Base-by-base conservation (phyloP, 75 land plant genomes). In the Selaginella tamariscina region DNA sequence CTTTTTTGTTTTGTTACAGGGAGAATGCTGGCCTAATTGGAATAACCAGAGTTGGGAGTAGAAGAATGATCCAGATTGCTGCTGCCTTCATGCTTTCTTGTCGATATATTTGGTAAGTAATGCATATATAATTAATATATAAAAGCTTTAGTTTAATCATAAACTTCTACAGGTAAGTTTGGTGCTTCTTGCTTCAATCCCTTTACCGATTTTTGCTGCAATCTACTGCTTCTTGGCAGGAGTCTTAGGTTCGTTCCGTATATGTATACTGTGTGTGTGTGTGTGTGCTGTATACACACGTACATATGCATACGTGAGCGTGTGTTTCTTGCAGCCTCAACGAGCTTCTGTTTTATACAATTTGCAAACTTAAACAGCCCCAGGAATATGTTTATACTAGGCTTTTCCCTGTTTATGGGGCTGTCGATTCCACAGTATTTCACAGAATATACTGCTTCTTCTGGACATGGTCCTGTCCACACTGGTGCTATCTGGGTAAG, bases 1-100 rank as follows among this genome's bases (percentile, higher is more conserved):
- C 62, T 9, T n/a, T 59, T 59, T n/a, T 59, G 27, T 26, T 5
- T 2, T 1, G 9, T 18, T 33, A 56, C 75, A 85, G 87, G 21
- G 87, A 81, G 71, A 88, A 85, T 74, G 80, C 75, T 67, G 92
- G 92, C 33, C 79, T 88, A 26, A 84, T 88, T 56, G 92, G 92
- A 49, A 27, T 88, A 59, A 82, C 92, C 0, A 81, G 70, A 21
- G 83, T 88, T 31, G 92, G 92, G 13, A 88, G 91, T 69, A 72
- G 91, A 63, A 82, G 91, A 74, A 86, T 81, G 1, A 85, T 88
- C 68, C 91, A 88, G 70, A 75, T 88, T 32, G 79, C 92, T 28
- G 79, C 85, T 54, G 84, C 70, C 56, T 85, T 88, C 69, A 88
- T 88, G 92, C 68, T 88, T 85, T 81, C 70, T 83, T 85, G 71